These are phyloP conservation scores for Alternaria rosae DNA, from an alignment of 2,329 filamentous ascomycete genomes.

Conservation along the genomic window DNA sequence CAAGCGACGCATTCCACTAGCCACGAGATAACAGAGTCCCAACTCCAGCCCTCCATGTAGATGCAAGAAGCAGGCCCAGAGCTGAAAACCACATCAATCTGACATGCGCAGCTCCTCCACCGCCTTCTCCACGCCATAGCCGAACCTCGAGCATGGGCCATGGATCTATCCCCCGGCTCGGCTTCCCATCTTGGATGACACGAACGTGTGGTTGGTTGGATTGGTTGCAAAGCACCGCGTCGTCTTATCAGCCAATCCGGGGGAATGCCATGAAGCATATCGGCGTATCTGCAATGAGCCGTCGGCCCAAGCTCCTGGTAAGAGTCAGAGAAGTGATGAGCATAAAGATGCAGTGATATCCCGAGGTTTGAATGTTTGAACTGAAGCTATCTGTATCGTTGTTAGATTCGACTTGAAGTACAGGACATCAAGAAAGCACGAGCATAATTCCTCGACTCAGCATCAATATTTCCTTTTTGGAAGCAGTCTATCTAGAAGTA, in stretches of 20 bases:
- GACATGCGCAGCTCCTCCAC: not conserved
- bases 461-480: not conserved
- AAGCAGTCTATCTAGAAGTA: not conserved
- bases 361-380: not conserved
- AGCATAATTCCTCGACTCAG: not conserved
- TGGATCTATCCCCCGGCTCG: not conserved
- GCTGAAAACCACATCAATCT: not conserved
- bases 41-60: fast-evolving
- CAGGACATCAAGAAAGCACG: not conserved
- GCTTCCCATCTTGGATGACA: not conserved
- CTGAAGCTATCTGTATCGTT: not conserved
- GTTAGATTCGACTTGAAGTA: not conserved
- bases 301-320: conserved; percentile 1
- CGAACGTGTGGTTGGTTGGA: not conserved
- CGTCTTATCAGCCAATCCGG: not conserved
- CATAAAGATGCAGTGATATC: not conserved
- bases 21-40: fast-evolving
- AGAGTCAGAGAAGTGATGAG: not conserved
- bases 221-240: not conserved
- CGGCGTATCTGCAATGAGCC: not conserved
- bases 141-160: not conserved
- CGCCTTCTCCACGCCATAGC: conserved; percentile 1
- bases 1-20: no score
- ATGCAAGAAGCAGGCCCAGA: fast-evolving
- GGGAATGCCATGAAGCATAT: not conserved